These are phyloP conservation scores for Phyllosticta citrichinensis DNA, from an alignment of 2,329 filamentous ascomycete genomes.

Conservation along the genomic window DNA sequence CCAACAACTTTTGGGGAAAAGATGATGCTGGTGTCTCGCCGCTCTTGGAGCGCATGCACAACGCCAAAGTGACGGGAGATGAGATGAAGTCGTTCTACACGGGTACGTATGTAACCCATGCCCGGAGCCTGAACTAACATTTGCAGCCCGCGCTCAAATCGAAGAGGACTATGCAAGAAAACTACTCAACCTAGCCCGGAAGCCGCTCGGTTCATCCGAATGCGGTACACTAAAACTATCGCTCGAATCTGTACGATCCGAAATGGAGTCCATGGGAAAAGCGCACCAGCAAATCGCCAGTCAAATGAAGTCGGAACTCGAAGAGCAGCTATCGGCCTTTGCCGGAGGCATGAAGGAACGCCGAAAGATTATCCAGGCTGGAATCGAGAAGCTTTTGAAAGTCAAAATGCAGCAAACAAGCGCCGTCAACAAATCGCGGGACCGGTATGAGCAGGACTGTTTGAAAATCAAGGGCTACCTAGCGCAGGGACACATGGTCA, in stretches of 20 bases:
- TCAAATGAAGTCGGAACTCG: slow-evolving; percentile 93
- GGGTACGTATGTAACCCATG: slow-evolving; percentile 39
- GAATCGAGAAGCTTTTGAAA: slow-evolving; percentile 90
- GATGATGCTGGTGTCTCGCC: slow-evolving; percentile 92
- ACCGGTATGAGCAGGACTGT: slow-evolving; percentile 95
- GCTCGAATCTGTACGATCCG: slow-evolving; percentile 76
- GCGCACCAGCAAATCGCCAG: slow-evolving; percentile 80
- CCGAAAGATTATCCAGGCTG: slow-evolving; percentile 88
- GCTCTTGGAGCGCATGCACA: slow-evolving; percentile 86
- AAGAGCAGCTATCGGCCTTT: slow-evolving; percentile 87
- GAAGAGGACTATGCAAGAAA: slow-evolving; percentile 96
- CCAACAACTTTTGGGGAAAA: slow-evolving; percentile 99
- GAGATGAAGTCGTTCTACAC: slow-evolving; percentile 87
- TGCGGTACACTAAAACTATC: slow-evolving; percentile 73
- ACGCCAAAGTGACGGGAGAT: slow-evolving; percentile 88
- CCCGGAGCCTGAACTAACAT: slow-evolving; percentile 6
- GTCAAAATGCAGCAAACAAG: slow-evolving; percentile 86
- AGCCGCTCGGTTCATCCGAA: slow-evolving; percentile 81
- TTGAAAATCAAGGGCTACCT: slow-evolving; percentile 97
- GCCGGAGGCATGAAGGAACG: slow-evolving; percentile 92
- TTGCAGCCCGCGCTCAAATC: slow-evolving; percentile 71
- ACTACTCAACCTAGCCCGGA: slow-evolving; percentile 73
- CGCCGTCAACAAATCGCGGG: slow-evolving; percentile 85
- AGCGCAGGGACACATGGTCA: slow-evolving; percentile 98
- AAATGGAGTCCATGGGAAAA: slow-evolving; percentile 89